These are phyloP conservation scores for Globisporangium polare DNA, from an alignment of 352 stramenopile genomes.

Conservation along the genomic window DNA sequence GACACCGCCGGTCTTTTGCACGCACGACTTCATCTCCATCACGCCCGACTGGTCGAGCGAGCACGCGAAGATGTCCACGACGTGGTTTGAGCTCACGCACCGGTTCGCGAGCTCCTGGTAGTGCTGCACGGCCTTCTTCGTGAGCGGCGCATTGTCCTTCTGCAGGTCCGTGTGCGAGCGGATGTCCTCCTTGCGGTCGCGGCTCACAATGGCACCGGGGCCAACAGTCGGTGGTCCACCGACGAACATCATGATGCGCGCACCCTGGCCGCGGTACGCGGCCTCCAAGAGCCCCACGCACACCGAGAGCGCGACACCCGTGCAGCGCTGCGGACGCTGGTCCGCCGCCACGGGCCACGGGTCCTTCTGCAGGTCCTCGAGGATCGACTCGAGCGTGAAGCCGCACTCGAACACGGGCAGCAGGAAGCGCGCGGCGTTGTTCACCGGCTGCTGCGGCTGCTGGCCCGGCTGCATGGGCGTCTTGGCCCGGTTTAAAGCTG, in stretches of 20 bases:
- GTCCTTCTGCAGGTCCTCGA: slow-evolving; percentile 97
- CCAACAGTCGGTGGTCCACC: slow-evolving; percentile 96
- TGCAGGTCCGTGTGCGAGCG: slow-evolving; percentile 94
- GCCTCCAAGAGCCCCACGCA: slow-evolving; percentile 96
- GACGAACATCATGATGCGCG: slow-evolving; percentile 98
- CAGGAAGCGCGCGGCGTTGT: slow-evolving; percentile 93
- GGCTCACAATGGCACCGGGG: slow-evolving; percentile 94
- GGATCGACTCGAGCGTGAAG: slow-evolving; percentile 96
- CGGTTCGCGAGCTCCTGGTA: slow-evolving; percentile 95
- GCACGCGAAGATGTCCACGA: slow-evolving; percentile 99
- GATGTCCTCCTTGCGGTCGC: slow-evolving; percentile 97
- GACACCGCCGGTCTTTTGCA: slow-evolving; percentile 98
- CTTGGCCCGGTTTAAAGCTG: slow-evolving; percentile 52
- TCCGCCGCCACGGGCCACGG: slow-evolving; percentile 97
- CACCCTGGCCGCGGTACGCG: slow-evolving; percentile 92
- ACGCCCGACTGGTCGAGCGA: slow-evolving; percentile 97
- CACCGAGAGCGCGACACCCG: slow-evolving; percentile 94
- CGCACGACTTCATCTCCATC: slow-evolving; percentile 97
- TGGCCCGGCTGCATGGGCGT: slow-evolving; percentile 40
- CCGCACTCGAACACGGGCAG: slow-evolving; percentile 95
- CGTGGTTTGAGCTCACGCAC: slow-evolving; percentile 90
- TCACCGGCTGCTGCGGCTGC: slow-evolving; percentile 71
- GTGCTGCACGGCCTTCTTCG: slow-evolving; percentile 94
- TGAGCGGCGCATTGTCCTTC: slow-evolving; percentile 93
- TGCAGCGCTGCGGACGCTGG: slow-evolving; percentile 94